Base-by-base conservation (phyloP, 345 rosid genomes). In the Aquilaria malaccensis region DNA sequence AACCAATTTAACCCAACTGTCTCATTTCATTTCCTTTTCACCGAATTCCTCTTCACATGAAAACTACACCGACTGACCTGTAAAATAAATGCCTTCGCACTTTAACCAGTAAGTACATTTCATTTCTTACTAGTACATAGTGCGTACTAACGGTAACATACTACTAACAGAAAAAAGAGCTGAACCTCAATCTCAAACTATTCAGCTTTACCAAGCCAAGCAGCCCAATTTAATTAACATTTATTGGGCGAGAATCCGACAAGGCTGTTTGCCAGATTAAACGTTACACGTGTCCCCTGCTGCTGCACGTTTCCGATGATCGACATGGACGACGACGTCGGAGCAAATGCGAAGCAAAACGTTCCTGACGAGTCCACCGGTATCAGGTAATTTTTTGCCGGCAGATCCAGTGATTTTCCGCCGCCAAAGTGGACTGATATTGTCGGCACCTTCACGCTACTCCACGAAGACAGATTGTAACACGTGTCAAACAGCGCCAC, bases 271-370 rank as follows among this genome's bases (percentile, higher is more conserved):
- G 85, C 83, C 51, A 94, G 67, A 70, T 94, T 96, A 60, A 71
- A 94, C 71, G 79, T 76, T 73, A 94, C 89, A 63, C 99, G 97
- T 74, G 81, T 88, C 72, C 96, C 91, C 70, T 90, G 96, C 70
- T 89, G 97, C 81, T 94, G 99, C 47, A 94, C 95, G 52, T 94
- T 94, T 50, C 99, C 99, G 30, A 94, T 88, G 56, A 94, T 94
- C 0, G 97, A 86, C 83, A 83, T 14, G 54, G 92, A 50, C 55
- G 93, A 79, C 74, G 91, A 30, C 77, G 99, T 89, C 33, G 96
- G 97, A 1, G 97, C 99, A 54, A 94, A 94, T 0, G 99, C 99
- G 46, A 94, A 88, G 77, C 99, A 94, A 64, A 76, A 94, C 2
- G 95, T 88, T 2, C 97, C 97, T 0, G 71, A 33, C 0, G 84